phyloP scores from a whole-genome alignment of 208 protist genomes.

The Entamoeba nuttalli region DNA sequence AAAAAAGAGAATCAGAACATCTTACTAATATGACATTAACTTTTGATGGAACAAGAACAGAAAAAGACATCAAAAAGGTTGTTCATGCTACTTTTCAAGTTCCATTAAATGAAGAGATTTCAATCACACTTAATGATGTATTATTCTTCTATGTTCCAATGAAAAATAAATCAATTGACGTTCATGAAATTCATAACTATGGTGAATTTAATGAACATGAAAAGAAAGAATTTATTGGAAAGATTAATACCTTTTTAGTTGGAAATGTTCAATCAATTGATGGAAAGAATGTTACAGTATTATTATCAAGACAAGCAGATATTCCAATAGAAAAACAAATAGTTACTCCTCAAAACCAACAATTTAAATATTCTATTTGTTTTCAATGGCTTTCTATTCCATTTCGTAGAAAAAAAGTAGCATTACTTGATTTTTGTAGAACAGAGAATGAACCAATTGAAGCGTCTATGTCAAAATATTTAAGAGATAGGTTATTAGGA shows the following conservation, averaged over 20 bases:
- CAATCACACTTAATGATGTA: conserved; percentile 45
- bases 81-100: conserved; percentile 60
- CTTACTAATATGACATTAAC: conserved; percentile 26
- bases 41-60: conserved; percentile 61
- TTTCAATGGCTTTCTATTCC: not conserved
- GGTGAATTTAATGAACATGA: not conserved
- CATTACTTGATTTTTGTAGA: conserved; percentile 57
- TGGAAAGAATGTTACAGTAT: not conserved
- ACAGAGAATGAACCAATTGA: not conserved
- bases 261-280: not conserved
- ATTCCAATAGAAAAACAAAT: not conserved
- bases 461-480: not conserved
- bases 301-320: not conserved
- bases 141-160: conserved; percentile 36
- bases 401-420: conserved; percentile 45
- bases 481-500: not conserved
- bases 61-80: conserved; percentile 45
- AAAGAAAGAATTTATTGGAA: not conserved
- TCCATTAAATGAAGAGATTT: conserved; percentile 63
- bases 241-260: not conserved
- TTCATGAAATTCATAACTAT: conserved; percentile 45
- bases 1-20: conserved; percentile 64
- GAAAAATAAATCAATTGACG: conserved; percentile 46
- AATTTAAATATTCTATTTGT: not conserved
- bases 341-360: not conserved